phyloP scores from a whole-genome alignment of 1,284 basidiomycete genomes.

The Marasmius sp. region DNA sequence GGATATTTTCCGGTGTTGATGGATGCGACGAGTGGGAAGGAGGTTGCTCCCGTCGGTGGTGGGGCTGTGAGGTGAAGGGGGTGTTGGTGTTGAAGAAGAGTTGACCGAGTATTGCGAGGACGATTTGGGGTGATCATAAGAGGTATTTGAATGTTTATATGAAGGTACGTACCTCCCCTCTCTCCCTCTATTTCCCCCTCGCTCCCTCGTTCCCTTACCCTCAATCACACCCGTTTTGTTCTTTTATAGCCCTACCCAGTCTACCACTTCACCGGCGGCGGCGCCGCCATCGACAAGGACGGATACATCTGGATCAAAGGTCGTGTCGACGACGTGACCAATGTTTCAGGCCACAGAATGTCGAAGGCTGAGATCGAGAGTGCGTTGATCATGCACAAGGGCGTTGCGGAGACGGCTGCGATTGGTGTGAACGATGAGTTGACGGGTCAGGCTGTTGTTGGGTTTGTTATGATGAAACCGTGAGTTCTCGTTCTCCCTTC shows the following conservation, averaged over 20 bases:
- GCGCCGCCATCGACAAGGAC: conserved; percentile 90
- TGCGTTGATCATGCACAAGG: too few species aligned
- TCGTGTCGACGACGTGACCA: conserved; percentile 92
- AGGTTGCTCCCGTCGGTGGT: conserved; percentile 35
- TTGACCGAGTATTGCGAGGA: conserved; percentile 97
- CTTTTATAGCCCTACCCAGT: too few species aligned
- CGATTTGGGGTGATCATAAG: conserved; percentile 91
- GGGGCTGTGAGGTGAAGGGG: conserved; percentile 60
- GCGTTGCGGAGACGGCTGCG: too few species aligned
- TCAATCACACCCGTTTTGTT: too few species aligned
- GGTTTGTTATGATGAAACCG: too few species aligned
- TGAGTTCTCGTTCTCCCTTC: conserved; percentile 51
- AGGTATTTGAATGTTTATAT: conserved; percentile 95
- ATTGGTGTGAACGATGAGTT: too few species aligned
- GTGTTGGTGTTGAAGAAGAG: conserved; percentile 86
- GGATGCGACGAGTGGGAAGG: conserved; percentile 77
- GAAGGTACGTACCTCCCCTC: conserved; percentile 47
- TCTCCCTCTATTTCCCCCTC: conserved; percentile 7
- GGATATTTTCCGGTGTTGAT: conserved; percentile 90
- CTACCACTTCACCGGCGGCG: conserved; percentile 97
- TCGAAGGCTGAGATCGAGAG: conserved; percentile 97
- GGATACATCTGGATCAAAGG: conserved; percentile 99
- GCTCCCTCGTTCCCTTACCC: neutral
- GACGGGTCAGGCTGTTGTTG: conserved; percentile 84
- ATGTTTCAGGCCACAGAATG: conserved; percentile 94